Evolutionary conservation across 176 grass and related monocot species (phyloP).

Genomic region (Bothriochloa decipiens): DNA sequence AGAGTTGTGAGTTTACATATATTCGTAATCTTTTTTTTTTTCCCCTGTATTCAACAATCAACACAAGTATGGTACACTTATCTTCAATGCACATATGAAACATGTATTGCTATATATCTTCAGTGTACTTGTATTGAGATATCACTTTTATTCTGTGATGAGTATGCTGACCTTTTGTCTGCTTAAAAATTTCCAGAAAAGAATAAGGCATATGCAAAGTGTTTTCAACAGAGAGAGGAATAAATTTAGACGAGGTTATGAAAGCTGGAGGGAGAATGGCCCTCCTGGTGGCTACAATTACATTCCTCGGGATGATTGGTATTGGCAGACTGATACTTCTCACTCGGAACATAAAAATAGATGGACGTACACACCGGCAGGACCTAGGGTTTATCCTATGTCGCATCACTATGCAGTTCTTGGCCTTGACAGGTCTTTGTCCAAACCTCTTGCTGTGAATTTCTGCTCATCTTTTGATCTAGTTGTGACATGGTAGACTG

Average conservation of each 20-base stretch:
- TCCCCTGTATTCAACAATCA: neutral
- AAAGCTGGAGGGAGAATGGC: conserved; percentile 84
- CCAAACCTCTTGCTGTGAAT: conserved; percentile 21
- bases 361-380: conserved; percentile 43
- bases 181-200: conserved; percentile 64
- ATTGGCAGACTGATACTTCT: conserved; percentile 75
- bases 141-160: neutral
- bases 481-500: conserved; percentile 23
- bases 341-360: conserved; percentile 62
- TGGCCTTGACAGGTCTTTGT: conserved; percentile 87
- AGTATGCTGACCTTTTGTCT: conserved; percentile 32
- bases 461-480: conserved; percentile 41
- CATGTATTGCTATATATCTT: neutral
- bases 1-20: conserved; percentile 72
- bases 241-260: conserved; percentile 78
- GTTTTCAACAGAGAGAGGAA: conserved; percentile 96
- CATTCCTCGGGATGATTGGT: conserved; percentile 96
- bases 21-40: conserved; percentile 31
- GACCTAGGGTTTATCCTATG: conserved; percentile 69
- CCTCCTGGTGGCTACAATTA: conserved; percentile 80
- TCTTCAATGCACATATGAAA: conserved; percentile 9
- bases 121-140: conserved; percentile 25
- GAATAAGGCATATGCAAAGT: conserved; percentile 94
- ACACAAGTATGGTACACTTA: conserved; percentile 17
- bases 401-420: conserved; percentile 91